These are phyloP conservation scores for Arxiozyma telluris DNA, from an alignment of 1,139 yeast species.

Conservation along the genomic window DNA sequence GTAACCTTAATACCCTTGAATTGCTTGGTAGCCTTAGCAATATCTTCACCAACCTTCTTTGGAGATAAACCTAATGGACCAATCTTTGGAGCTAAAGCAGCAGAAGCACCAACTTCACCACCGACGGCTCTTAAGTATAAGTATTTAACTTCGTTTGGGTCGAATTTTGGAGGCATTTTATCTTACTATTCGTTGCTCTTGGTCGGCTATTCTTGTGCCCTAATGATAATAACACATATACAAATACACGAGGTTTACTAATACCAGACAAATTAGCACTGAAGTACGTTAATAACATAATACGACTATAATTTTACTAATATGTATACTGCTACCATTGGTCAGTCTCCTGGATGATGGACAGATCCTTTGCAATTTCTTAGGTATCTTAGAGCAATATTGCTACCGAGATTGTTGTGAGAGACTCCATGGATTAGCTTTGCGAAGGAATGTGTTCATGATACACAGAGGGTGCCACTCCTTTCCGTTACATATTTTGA, in stretches of 20 bases:
- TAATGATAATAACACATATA: too few relatives aligned
- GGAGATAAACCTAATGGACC: conserved; percentile 99
- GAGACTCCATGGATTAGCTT: not conserved
- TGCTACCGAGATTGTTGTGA: not conserved
- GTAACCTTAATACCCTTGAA: conserved; percentile 99
- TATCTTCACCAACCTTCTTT: conserved; percentile 99
- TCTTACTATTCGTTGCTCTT: conserved; percentile 11
- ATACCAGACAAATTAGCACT: not conserved
- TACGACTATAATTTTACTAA: not conserved
- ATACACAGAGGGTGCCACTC: not conserved
- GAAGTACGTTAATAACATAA: not conserved
- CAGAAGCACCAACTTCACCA: conserved; percentile 99
- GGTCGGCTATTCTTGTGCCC: not conserved
- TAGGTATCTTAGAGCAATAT: not conserved
- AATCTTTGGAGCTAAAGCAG: conserved; percentile 99
- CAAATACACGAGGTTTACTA: not conserved
- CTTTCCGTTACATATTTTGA: not conserved
- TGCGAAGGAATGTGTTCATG: not conserved
- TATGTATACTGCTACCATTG: not conserved
- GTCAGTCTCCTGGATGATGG: not conserved
- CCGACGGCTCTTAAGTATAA: conserved; percentile 99
- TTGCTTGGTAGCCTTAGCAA: conserved; percentile 98
- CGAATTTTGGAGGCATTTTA: conserved; percentile 92
- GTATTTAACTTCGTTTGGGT: conserved; percentile 97
- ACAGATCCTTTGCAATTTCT: not conserved